Evolutionary conservation across 2,329 filamentous ascomycete species (phyloP).

Genomic region (Xylaria sp.): DNA sequence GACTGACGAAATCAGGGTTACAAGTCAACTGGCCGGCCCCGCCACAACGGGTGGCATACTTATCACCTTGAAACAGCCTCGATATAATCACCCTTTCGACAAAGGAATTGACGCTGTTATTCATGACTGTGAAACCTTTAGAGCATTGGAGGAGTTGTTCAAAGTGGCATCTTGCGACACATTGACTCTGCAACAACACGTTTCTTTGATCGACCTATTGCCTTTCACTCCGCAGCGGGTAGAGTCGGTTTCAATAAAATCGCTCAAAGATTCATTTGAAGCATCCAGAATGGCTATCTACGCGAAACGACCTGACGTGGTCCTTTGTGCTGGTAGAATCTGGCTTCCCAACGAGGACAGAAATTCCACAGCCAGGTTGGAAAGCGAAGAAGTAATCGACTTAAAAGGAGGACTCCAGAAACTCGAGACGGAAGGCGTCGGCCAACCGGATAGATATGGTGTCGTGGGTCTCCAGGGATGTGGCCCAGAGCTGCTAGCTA

Average conservation of each 20-base stretch:
- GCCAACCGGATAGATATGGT: slow-evolving; percentile 11
- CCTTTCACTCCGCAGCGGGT: slow-evolving; percentile 11
- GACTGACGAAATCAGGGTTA: slow-evolving; percentile 12
- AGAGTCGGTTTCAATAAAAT: neutral
- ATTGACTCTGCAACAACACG: neutral
- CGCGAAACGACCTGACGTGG: slow-evolving; percentile 7
- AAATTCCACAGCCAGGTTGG: too few relatives aligned
- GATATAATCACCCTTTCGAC: slow-evolving; percentile 15
- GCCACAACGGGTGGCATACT: slow-evolving; percentile 18
- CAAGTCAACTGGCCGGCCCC: slow-evolving; percentile 19
- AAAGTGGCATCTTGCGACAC: slow-evolving; percentile 11
- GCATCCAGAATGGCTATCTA: slow-evolving; percentile 13
- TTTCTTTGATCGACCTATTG: slow-evolving; percentile 18
- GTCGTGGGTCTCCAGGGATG: neutral
- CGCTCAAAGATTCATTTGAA: slow-evolving; percentile 16
- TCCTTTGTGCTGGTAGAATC: slow-evolving; percentile 17
- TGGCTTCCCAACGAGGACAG: neutral
- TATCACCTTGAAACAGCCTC: slow-evolving; percentile 15
- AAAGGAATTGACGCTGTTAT: slow-evolving; percentile 7
- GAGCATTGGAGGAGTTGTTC: slow-evolving; percentile 9
- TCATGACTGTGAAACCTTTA: slow-evolving; percentile 12
- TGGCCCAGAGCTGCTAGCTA: neutral
- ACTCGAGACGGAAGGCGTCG: slow-evolving; percentile 10
- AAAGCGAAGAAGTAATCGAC: neutral
- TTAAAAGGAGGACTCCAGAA: slow-evolving; percentile 8